Evolutionary conservation across 176 grass and related monocot species (phyloP).

Genomic region (maize (Zea mays)): Zm-B73-REFERENCE-NAM-5.0 NC_050097.1:24207001-24207500

Average conservation of each 20-base stretch:
- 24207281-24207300: no score
- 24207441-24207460: no score
- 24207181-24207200: neutral
- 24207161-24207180: neutral
- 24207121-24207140: constrained; percentile 16
- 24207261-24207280: no score
- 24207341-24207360: no score
- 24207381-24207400: no score
- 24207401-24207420: no score
- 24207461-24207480: neutral
- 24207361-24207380: neutral
- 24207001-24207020: neutral
- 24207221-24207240: neutral
- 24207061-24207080: neutral
- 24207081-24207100: constrained; percentile 21
- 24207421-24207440: no score
- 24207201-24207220: neutral
- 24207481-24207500: neutral
- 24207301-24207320: neutral
- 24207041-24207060: neutral
- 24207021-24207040: neutral
- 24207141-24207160: neutral
- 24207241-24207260: neutral
- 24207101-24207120: constrained; percentile 25
- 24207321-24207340: neutral